Evolutionary conservation across 2,329 filamentous ascomycete genomes (phyloP), one percentile per base, ranked within the genome.

Genomic region (Fusarium sp.): DNA sequence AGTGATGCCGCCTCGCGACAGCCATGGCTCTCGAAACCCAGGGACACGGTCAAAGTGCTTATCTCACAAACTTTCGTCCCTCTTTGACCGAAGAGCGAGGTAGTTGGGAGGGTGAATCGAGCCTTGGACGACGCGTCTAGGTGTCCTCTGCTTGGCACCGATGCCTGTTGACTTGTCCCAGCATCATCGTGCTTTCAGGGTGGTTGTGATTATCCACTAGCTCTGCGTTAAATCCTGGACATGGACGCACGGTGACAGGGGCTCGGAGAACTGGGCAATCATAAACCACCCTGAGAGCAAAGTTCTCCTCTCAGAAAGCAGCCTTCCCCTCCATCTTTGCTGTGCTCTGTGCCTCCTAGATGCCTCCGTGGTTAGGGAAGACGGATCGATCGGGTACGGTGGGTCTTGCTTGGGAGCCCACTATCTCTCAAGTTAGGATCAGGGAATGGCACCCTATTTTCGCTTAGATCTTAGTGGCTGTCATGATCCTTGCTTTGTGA

Each of bases 401-500:
- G 62, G 68, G 35, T 32, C 37, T 54, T 54, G 47, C 27, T 30
- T 32, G 6, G 47, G 52, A 33, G 32, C 17, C 33, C 54, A 38
- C 25, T 33, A 22, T 25, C 35, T 37, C 54, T 58, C 33, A 61
- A 40, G 61, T 62, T 54, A 35, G 56, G 68, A 66, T 72, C 57
- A 62, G 58, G 57, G 33, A 64, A 47, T 65, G 43, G 66, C 32
- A 45, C 32, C 47, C 47, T 45, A 45, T 65, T 69, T 66, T 76
- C 66, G 68, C 63, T 66, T 76, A 75, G 71, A 77, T 78, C 71
- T 71, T 78, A 76, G 75, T 67, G 67, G 70, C 67, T 52, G 66
- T 57, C 62, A 37, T 33, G 32, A 58, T 59, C 40, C 63, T 63
- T 50, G 43, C 38, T 35, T 47, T 52, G 43, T 54, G 45, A 66